These are phyloP conservation scores for Eimeria zaria DNA, from an alignment of 169 alveolate species.

Conservation along the genomic window DNA sequence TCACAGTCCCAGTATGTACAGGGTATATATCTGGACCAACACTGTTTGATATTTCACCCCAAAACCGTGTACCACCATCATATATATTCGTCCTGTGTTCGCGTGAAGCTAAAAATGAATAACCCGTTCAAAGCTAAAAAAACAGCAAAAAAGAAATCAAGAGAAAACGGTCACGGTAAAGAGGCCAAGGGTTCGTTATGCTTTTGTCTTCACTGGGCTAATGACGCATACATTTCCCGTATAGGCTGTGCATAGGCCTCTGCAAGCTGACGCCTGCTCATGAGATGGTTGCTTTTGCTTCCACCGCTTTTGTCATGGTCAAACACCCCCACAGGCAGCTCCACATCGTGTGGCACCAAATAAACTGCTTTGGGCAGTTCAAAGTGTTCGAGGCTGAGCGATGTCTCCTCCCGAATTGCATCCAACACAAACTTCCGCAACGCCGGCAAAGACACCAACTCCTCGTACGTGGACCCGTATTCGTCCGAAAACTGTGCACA, in stretches of 20 bases:
- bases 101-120: neutral
- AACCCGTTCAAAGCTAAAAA: neutral
- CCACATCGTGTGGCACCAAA: constrained; percentile 68
- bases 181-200: neutral
- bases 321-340: constrained; percentile 30
- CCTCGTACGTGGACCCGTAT: constrained; percentile 56
- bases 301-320: neutral
- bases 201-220: neutral
- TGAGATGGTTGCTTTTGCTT: neutral
- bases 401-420: constrained; percentile 42
- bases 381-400: constrained; percentile 31
- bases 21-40: neutral
- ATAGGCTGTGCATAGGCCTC: constrained; percentile 67
- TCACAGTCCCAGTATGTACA: neutral
- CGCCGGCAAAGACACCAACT: constrained; percentile 65
- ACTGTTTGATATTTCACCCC: neutral
- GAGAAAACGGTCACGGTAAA: neutral
- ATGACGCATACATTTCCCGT: constrained; percentile 32
- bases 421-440: constrained; percentile 44
- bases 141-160: neutral
- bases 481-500: constrained; percentile 51
- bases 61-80: neutral
- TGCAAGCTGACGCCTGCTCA: constrained; percentile 59
- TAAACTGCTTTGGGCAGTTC: constrained; percentile 59
- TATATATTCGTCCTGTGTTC: neutral